Conservation (phyloP, 169 alveolate species). For the Plasmodium billcollinsi region DNA sequence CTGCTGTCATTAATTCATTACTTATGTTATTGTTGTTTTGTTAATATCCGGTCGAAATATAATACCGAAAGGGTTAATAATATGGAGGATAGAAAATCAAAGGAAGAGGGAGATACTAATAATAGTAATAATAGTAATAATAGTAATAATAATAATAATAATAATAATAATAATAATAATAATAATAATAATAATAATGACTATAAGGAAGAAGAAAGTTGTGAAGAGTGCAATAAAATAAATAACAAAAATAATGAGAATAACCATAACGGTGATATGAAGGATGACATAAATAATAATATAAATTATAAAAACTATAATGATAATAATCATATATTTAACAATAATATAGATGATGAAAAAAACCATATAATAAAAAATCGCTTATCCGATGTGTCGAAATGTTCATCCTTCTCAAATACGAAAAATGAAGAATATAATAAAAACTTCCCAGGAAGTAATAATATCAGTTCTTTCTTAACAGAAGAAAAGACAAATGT, state of each 20-base stretch:
- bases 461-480: background rate
- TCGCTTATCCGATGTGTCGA: too few relatives aligned
- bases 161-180: too few relatives aligned
- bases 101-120: background rate
- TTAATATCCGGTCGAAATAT: slow-evolving; percentile 58
- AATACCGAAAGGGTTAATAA: background rate
- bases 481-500: background rate
- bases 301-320: background rate
- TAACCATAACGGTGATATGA: background rate
- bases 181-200: background rate
- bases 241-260: background rate
- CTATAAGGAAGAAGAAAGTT: background rate
- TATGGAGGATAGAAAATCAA: background rate
- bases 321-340: background rate
- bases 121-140: too few relatives aligned
- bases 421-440: background rate
- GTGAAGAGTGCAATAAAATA: background rate
- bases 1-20: slow-evolving; percentile 73
- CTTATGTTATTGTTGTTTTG: slow-evolving; percentile 70
- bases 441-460: background rate
- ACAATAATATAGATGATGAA: background rate
- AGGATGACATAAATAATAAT: background rate
- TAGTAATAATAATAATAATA: too few relatives aligned
- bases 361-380: too few relatives aligned
- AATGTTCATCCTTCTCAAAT: background rate